phyloP scores from a whole-genome alignment of 148 eudicot species.

The Cornus suecica region DNA sequence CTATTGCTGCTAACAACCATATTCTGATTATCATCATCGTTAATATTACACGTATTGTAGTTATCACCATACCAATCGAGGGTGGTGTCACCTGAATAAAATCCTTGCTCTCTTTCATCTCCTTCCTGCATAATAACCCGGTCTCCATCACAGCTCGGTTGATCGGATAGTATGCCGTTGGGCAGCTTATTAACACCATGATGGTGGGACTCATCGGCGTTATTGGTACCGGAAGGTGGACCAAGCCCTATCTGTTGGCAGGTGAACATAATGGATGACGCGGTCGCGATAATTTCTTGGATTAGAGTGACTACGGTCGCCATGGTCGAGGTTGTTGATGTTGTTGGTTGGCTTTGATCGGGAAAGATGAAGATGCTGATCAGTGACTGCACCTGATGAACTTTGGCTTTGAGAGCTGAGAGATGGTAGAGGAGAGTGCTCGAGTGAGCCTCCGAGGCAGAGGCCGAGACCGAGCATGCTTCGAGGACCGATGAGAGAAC shows the following conservation, averaged over 20 bases:
- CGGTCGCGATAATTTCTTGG: constrained; percentile 62
- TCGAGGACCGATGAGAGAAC: constrained; percentile 17
- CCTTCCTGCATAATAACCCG: background rate
- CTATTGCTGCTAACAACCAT: background rate
- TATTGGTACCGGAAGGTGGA: background rate
- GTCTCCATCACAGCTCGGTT: background rate
- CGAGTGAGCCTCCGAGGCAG: constrained; percentile 16
- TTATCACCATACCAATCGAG: constrained; percentile 25
- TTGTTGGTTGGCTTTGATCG: constrained; percentile 17
- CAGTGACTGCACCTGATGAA: constrained; percentile 51
- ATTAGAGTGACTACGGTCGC: constrained; percentile 49
- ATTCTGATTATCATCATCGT: background rate
- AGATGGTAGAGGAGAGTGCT: constrained; percentile 45
- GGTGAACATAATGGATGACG: constrained; percentile 72
- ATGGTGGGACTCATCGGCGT: constrained; percentile 1
- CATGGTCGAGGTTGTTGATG: constrained; percentile 27
- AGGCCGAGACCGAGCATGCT: constrained; percentile 15
- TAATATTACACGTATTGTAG: constrained; percentile 3
- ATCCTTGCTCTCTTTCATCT: constrained; percentile 4
- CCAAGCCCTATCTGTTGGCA: constrained; percentile 59
- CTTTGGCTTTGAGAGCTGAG: constrained; percentile 46
- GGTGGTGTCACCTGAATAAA: constrained; percentile 7
- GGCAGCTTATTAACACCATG: background rate
- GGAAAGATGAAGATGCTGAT: constrained; percentile 25
- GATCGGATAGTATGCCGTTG: background rate